These are phyloP conservation scores for Dactylellina cionopaga DNA, from an alignment of 2,329 filamentous ascomycete species.

Conservation along the genomic window DNA sequence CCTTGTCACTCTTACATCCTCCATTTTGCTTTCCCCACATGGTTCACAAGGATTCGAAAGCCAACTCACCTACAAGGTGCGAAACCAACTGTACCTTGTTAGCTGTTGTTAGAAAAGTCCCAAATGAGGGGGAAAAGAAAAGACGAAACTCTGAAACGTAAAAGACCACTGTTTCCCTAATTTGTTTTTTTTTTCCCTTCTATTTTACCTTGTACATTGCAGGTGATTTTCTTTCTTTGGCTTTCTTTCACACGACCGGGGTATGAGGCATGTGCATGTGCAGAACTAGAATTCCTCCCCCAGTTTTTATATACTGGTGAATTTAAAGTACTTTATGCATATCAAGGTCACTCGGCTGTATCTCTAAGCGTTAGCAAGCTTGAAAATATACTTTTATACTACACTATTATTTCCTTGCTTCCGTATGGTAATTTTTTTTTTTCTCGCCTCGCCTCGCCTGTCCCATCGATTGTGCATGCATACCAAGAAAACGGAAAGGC, in stretches of 20 bases:
- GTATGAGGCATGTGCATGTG: conserved; percentile 11
- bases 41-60: conserved; percentile 4
- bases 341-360: conserved; percentile 1
- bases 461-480: too few relatives aligned
- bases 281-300: not conserved
- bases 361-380: not conserved
- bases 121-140: not conserved
- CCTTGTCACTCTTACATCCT: not conserved
- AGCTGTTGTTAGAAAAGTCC: too few relatives aligned
- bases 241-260: conserved; percentile 7
- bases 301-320: not conserved
- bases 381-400: conserved; percentile 6
- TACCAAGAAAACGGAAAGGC: not conserved
- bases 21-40: conserved; percentile 1
- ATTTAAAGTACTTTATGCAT: not conserved
- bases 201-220: too few relatives aligned
- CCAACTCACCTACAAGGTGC: conserved; percentile 15
- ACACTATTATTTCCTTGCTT: not conserved
- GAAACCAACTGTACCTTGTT: conserved; percentile 1
- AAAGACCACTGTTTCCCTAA: not conserved
- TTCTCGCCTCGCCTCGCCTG: conserved; percentile 8
- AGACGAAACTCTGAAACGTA: not conserved
- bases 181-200: not conserved
- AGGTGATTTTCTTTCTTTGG: too few relatives aligned
- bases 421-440: not conserved